Evolutionary conservation across 2,329 filamentous ascomycete genomes (phyloP).

Genomic region (Sclerotinia borealis): DNA sequence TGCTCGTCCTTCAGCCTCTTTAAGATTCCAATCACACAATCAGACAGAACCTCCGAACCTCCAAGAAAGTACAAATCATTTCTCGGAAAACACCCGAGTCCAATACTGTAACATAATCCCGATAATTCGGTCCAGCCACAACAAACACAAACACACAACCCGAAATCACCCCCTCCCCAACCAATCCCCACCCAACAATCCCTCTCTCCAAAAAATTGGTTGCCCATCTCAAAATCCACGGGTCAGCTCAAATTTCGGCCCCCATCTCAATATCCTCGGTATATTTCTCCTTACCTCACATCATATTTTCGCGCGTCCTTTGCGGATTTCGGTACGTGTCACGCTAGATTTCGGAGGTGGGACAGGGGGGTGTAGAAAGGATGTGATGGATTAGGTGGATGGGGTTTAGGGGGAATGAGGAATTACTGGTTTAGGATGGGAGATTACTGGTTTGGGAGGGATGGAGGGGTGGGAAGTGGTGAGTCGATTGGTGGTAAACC

Average conservation of each 20-base stretch:
- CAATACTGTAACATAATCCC: neutral
- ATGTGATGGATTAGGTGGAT: neutral
- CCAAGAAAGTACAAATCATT: neutral
- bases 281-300: neutral
- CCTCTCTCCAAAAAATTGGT: neutral
- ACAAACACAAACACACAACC: neutral
- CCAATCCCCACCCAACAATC: neutral
- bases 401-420: neutral
- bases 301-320: no score
- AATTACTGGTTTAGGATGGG: neutral
- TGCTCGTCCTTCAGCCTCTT: neutral
- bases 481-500: neutral
- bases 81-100: neutral
- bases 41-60: no score
- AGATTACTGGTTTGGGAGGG: neutral
- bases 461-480: neutral
- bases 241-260: neutral
- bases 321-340: slow-evolving; percentile 2
- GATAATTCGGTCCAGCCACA: neutral
- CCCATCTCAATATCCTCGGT: neutral
- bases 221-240: neutral
- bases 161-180: neutral
- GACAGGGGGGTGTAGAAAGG: no score
- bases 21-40: neutral
- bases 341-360: neutral